Base-by-base conservation (phyloP, 768 basidiomycete genomes). In the Hygrophorus russula region DNA sequence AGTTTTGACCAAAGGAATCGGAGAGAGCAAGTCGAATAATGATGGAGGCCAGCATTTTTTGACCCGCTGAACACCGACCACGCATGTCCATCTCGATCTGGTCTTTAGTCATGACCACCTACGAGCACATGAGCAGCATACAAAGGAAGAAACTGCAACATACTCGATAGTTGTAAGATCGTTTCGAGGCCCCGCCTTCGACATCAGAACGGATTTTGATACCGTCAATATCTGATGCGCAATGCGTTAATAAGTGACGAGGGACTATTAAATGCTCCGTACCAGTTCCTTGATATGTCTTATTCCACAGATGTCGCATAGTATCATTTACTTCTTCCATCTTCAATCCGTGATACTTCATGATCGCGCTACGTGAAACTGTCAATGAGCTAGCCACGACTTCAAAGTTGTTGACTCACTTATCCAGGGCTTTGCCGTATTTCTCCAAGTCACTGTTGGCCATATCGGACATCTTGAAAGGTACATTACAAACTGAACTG, bases 41-140 rank as follows among this genome's bases (percentile, higher is more conserved):
- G 61, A 98, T 97, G 15, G 89, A 93, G 8, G 94, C 96, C 46
- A 99, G 67, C 75, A 98, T 97, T 66, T 99, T 99, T 64, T 99
- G 96, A 0, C 96, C 96, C 1, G 96, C 96, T 12, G 88, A 92
- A 64, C 96, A 99, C 49, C 96, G 79, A 18, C 96, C 96, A 45
- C 96, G 81, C 96, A 99, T 99, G 63, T 98, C 96, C 87, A 99
- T 92, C 63, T 98, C 94, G 5, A 97, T 93, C 55, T 92, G 86
- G 59, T 97, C 93, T 66, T 99, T 99, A 41, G 85, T 89, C 94
- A 99, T 98, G 51, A 98, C 94, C 46, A 97, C 91, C 91, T 94
- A 59, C 44, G 46, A 43, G 44, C 24, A 30, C 19, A 41, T 51
- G 12, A 49, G 32, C 49, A 44, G 17, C 48, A 30, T 13, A 43